Base-by-base conservation (phyloP, 2,329 filamentous ascomycete genomes). In the Aspergillus felis region DNA sequence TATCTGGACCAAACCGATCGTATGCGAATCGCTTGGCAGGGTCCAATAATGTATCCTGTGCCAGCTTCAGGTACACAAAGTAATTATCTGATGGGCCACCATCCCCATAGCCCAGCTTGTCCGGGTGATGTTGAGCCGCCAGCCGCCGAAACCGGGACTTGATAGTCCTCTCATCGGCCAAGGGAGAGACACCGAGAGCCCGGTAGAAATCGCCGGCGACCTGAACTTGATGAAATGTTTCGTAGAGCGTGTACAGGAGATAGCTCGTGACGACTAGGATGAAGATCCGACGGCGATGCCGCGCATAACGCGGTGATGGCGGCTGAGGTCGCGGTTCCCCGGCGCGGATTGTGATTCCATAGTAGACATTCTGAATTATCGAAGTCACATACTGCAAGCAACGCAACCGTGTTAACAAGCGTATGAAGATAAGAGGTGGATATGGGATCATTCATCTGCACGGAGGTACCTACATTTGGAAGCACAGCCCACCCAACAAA, bases 201-300 rank as follows among this genome's bases (percentile, higher is more conserved):
- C 84, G 80, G 78, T 97, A 97, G 78, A 89, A 96, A 73, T 91
- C 87, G 20, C 88, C 86, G 1, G 81, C 79, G 48, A 82, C 79
- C 61, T 85, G 88, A 28, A 96, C 82, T 61, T 91, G 86, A 78
- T 90, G 86, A 81, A 96, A 90, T 68, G 91, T 89, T 77, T 97
- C 93, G 78, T 92, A 94, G 67, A 97, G 86, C 50, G 92, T 96
- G 81, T 96, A 97, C 63, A 88, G 77, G 41, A 97, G 89, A 78
- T 97, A 99, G 59, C 84, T 78, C 51, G 88, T 80, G 52, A 97
- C 88, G 68, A 97, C 90, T 65, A 88, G 79, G 70, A 93, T 88
- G 72, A 94, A 87, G 71, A 97, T 93, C 66, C 86, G 84, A 57
- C 89, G 89, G 59, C 91, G 88, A 78, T 97, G 90, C 57, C 83